phyloP scores from a whole-genome alignment of 805 yeast genomes.

The Pichia paraexigua region DNA sequence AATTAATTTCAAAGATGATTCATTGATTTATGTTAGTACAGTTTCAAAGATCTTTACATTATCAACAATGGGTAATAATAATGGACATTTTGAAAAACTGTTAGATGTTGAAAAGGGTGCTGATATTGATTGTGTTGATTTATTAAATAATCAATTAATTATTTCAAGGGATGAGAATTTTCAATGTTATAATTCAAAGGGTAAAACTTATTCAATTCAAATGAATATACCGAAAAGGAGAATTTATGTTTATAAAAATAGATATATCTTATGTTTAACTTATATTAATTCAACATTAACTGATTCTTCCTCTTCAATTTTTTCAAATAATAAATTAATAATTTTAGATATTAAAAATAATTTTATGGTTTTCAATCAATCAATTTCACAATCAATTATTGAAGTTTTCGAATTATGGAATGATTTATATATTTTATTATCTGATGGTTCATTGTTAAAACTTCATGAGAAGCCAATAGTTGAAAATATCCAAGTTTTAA shows the following conservation, averaged over 20 bases:
- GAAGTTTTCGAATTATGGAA: slow-evolving; percentile 52
- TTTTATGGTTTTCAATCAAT: slow-evolving; percentile 59
- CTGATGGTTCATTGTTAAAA: slow-evolving; percentile 68
- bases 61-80: slow-evolving; percentile 70
- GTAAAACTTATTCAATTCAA: slow-evolving; percentile 46
- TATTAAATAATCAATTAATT: slow-evolving; percentile 33
- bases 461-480: slow-evolving; percentile 57
- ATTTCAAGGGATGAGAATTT: slow-evolving; percentile 61
- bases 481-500: slow-evolving; percentile 61
- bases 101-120: slow-evolving; percentile 42
- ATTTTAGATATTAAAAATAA: slow-evolving; percentile 66
- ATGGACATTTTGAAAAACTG: slow-evolving; percentile 47
- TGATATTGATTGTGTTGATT: slow-evolving; percentile 40
- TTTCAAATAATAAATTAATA: slow-evolving; percentile 45
- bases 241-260: slow-evolving; percentile 34
- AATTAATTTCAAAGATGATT: slow-evolving; percentile 48
- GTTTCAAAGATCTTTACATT: slow-evolving; percentile 64
- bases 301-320: slow-evolving; percentile 15
- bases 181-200: slow-evolving; percentile 50
- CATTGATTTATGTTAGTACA: slow-evolving; percentile 62
- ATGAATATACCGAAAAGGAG: slow-evolving; percentile 51
- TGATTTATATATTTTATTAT: slow-evolving; percentile 52
- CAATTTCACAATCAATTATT: slow-evolving; percentile 57
- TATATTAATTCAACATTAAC: slow-evolving; percentile 33
- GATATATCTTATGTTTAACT: slow-evolving; percentile 44